These are phyloP conservation scores for Astrocystis sublimbata DNA, from an alignment of 495 filamentous ascomycete genomes.

Conservation along the genomic window DNA sequence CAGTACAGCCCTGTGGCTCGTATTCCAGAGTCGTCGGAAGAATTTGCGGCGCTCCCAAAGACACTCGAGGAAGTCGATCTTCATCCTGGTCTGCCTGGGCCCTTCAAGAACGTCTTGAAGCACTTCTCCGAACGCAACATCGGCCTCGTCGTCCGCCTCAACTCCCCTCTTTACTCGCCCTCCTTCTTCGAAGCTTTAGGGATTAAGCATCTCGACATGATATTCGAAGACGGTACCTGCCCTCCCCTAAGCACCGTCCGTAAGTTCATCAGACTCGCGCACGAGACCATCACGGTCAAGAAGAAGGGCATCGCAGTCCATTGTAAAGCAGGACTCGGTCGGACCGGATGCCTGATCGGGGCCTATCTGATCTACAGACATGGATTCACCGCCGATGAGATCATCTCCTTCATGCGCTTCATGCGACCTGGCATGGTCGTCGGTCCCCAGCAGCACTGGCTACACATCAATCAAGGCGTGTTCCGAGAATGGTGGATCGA, in stretches of 20 bases:
- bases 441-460: constrained; percentile 98
- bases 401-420: constrained; percentile 99
- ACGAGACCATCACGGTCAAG: constrained; percentile 86
- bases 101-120: constrained; percentile 91
- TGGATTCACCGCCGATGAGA: constrained; percentile 97
- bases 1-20: constrained; percentile 74
- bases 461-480: constrained; percentile 92
- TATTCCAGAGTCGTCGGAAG: constrained; percentile 67
- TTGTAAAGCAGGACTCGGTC: constrained; percentile 96
- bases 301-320: constrained; percentile 92
- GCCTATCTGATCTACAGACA: constrained; percentile 97
- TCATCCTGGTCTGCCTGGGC: constrained; percentile 63
- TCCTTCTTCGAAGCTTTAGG: constrained; percentile 94
- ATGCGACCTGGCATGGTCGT: constrained; percentile 99
- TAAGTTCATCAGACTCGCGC: constrained; percentile 91
- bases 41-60: constrained; percentile 69
- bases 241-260: constrained; percentile 81
- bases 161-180: constrained; percentile 92
- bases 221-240: constrained; percentile 98
- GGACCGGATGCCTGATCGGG: constrained; percentile 94
- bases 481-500: constrained; percentile 99
- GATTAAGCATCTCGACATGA: constrained; percentile 97
- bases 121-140: constrained; percentile 87
- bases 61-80: constrained; percentile 64
- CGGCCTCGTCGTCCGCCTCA: constrained; percentile 90